Evolutionary conservation across 225 moss, liverwort and hornwort genomes (phyloP), one percentile per base, ranked within the genome.

Genomic region (Pleurozium schreberi): DNA sequence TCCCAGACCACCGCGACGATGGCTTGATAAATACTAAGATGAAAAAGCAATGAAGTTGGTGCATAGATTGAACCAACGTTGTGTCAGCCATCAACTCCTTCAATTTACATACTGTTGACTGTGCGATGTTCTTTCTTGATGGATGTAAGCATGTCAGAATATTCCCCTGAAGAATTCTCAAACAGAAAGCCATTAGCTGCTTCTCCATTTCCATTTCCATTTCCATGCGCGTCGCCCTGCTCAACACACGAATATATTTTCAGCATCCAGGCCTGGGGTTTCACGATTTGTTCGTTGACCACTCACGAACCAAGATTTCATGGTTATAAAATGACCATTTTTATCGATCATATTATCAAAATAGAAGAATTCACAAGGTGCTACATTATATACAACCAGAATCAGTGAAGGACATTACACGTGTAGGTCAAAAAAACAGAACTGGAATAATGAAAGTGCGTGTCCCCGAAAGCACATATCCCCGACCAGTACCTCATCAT

Each of bases 81-180:
- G 80, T 42, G 80, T 59, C 19, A 59, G 59, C 12, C 40, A 20
- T 80, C 59, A 80, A 80, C 59, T 80, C 80, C 59, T 80, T 59
- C 85, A 88, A 62, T 90, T 92, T 93, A 93, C 93, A 93, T 91
- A 85, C 91, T 93, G 80, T 85, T 91, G 73, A 93, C 69, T 33
- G 92, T 80, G 69, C 90, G 91, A 42, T 92, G 92, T 80, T 94
- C 94, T 80, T 90, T 74, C 87, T 94, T 94, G 86, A 94, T 88
- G 27, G 87, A 40, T 8, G 89, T 67, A 6, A 95, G 84, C 92
- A 95, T 91, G 57, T 94, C 97, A 22, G 97, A 96, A 62, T 91
- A 92, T 61, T 97, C 96, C 68, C 97, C 97, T 22, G 96, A 96
- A 9, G 96, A 96, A 76, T 96, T 96, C 73, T 98, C 96, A 49